Conservation (phyloP, 2,329 filamentous ascomycete species). For the Diplodia intermedia region DNA sequence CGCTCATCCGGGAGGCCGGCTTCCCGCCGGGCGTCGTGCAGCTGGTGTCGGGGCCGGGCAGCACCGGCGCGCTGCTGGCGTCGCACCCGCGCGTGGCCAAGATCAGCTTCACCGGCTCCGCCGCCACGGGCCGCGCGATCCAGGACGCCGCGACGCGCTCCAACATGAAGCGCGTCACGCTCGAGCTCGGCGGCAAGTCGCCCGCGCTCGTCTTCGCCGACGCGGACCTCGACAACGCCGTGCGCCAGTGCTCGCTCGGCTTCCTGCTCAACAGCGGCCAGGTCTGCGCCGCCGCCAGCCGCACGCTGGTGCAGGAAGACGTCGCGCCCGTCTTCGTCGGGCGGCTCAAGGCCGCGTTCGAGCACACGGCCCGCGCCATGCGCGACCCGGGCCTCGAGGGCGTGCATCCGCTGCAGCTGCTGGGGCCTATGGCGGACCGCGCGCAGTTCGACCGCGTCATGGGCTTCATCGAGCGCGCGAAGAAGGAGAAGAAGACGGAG, state of each 20-base stretch:
- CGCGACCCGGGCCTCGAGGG: conserved; percentile 25
- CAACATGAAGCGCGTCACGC: conserved; percentile 55
- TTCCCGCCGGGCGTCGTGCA: conserved; percentile 53
- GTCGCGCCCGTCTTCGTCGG: conserved; percentile 43
- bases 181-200: conserved; percentile 57
- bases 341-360: conserved; percentile 40
- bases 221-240: conserved; percentile 56
- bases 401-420: conserved; percentile 35
- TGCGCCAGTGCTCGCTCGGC: conserved; percentile 37
- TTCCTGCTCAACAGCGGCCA: conserved; percentile 42
- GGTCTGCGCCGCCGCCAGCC: conserved; percentile 41
- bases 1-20: conserved; percentile 45
- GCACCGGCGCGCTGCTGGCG: conserved; percentile 44
- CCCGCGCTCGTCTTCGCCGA: conserved; percentile 57
- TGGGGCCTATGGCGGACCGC: conserved; percentile 44
- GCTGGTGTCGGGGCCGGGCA: conserved; percentile 39
- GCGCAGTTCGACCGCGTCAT: conserved; percentile 46
- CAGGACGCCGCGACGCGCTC: conserved; percentile 46
- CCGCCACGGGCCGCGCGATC: conserved; percentile 46
- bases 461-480: conserved; percentile 46
- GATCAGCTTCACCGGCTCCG: conserved; percentile 52
- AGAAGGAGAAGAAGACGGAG: conserved; percentile 41
- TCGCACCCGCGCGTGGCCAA: conserved; percentile 52
- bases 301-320: conserved; percentile 42
- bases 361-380: conserved; percentile 37